Conservation (phyloP, 192 early-diverging fungal species). For the Chytriomyces hyalinus region DNA sequence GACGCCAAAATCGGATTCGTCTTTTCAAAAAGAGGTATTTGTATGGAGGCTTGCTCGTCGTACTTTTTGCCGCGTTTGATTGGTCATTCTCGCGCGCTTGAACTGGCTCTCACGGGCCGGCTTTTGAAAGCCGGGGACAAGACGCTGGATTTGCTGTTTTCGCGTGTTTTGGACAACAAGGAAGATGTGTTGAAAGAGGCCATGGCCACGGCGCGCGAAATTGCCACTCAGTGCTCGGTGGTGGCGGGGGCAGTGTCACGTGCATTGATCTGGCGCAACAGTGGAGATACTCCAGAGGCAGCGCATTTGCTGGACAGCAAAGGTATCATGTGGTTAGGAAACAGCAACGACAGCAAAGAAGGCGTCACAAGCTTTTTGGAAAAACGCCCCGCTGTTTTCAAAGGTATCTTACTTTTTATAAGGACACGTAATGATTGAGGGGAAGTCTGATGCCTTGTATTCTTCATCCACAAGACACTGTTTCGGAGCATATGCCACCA, state of each 20-base stretch:
- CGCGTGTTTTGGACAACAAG: background rate
- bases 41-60: conserved; percentile 12
- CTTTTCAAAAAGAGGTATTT: conserved; percentile 25
- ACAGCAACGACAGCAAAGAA: conserved; percentile 19
- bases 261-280: conserved; percentile 12
- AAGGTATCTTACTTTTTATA: background rate
- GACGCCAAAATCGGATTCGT: conserved; percentile 37
- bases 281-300: conserved; percentile 20
- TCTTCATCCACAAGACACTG: background rate
- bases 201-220: background rate
- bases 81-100: conserved; percentile 37
- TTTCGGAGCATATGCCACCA: background rate
- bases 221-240: background rate
- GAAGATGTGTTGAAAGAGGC: background rate
- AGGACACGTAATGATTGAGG: background rate
- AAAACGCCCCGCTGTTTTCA: background rate
- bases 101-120: conserved; percentile 35
- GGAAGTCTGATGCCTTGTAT: background rate
- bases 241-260: background rate
- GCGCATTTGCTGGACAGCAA: conserved; percentile 33
- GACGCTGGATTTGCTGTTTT: conserved; percentile 1
- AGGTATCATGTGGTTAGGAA: conserved; percentile 18
- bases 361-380: conserved; percentile 29
- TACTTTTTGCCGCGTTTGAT: conserved; percentile 18
- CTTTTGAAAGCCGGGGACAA: background rate